A percentile compares a stretch with the other conserved stretches of the same genome.
These are phyloP conservation scores for Backusella liffmaniae DNA, from an alignment of 192 early-diverging fungal species.

Conservation along the genomic window DNA sequence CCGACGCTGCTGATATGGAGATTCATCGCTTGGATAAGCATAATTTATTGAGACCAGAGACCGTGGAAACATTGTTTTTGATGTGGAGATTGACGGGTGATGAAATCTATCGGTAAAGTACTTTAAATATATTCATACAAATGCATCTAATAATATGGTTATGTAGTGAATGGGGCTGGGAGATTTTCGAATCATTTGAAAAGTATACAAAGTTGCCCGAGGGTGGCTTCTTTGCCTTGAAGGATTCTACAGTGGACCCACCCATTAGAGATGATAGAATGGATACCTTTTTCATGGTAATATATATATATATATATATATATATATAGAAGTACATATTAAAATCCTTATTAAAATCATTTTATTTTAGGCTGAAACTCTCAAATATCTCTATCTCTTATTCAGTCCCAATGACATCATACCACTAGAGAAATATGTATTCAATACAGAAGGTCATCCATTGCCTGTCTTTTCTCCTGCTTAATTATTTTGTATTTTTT, in stretches of 20 bases:
- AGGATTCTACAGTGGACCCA: constrained; percentile 53
- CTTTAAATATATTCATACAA: not conserved
- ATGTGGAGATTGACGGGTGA: constrained; percentile 87
- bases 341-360: not conserved
- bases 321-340: too few species aligned
- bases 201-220: constrained; percentile 65
- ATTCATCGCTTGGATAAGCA: constrained; percentile 67
- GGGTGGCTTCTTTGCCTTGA: constrained; percentile 59
- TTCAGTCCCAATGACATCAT: constrained; percentile 67
- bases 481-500: not conserved
- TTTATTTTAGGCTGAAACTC: constrained; percentile 75
- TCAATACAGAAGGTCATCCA: constrained; percentile 96
- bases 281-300: constrained; percentile 77
- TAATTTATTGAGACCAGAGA: constrained; percentile 87
- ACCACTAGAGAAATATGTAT: constrained; percentile 83
- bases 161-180: constrained; percentile 75
- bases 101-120: constrained; percentile 69
- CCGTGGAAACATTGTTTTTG: constrained; percentile 86
- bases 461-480: constrained; percentile 53
- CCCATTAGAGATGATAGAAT: constrained; percentile 63
- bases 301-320: not conserved
- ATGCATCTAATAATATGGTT: not conserved
- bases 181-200: constrained; percentile 85
- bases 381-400: constrained; percentile 92
- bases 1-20: constrained; percentile 56